Evolutionary conservation across 176 grass and related monocot species (phyloP).

Genomic region (Eragrostis curvula): DNA sequence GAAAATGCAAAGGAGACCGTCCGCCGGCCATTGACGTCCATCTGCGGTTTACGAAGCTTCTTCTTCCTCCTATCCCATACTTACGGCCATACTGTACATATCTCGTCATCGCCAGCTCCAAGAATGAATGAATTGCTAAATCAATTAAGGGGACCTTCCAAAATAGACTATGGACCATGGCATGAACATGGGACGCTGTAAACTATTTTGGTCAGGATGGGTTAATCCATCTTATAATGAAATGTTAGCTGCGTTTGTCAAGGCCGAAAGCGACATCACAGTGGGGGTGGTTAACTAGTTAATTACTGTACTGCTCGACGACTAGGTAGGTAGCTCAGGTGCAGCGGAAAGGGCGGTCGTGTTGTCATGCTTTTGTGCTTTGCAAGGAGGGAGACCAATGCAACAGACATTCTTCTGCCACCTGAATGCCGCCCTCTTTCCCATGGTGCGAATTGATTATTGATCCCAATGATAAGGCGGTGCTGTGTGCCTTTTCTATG

Average conservation of each 20-base stretch:
- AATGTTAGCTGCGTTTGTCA: neutral
- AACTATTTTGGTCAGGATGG: neutral
- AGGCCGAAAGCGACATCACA: neutral
- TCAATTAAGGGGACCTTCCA: too few relatives aligned
- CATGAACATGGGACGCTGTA: too few relatives aligned
- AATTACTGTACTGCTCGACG: neutral
- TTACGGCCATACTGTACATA: too few relatives aligned
- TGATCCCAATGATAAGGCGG: conserved; percentile 1
- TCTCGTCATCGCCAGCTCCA: too few relatives aligned
- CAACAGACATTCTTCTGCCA: neutral
- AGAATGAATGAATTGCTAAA: too few relatives aligned
- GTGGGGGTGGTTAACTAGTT: neutral
- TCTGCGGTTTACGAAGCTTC: too few relatives aligned
- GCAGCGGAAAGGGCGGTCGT: neutral
- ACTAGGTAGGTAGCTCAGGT: neutral
- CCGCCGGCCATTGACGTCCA: too few relatives aligned
- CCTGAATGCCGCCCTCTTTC: neutral
- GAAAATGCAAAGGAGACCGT: too few relatives aligned
- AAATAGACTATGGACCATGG: too few relatives aligned
- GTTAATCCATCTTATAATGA: neutral
- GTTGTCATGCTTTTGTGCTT: neutral
- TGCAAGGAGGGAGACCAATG: neutral
- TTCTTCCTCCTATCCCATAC: too few relatives aligned
- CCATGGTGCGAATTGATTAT: neutral
- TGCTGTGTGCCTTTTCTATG: neutral